Base-by-base conservation (phyloP, 2,329 filamentous ascomycete species). In the Penicillium corylophilum region DNA sequence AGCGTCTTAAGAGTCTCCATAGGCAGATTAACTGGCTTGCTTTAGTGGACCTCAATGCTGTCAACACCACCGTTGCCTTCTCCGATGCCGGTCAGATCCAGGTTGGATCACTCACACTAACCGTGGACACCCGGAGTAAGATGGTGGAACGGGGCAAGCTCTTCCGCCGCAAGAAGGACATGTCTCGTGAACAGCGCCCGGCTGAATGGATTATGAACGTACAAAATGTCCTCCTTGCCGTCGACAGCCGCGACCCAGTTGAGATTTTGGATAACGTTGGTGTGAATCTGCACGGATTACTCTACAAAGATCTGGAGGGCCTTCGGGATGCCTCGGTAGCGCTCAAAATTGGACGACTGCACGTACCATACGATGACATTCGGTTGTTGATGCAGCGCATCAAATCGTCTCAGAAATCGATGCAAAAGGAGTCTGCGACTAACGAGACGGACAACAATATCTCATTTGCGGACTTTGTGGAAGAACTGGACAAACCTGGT, bases 191-290 rank as follows among this genome's bases (percentile, higher is more conserved):
- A 44, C 85, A 88, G 62, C 80, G 83, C 42, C 91, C 94, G 35
- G 93, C 92, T 1, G 95, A 99, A 76, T 99, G 95, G 93, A 93
- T 95, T 57, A 81, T 95, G 63, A 88, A 88, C 7, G 73, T 93
- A 46, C 85, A 90, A 54, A 96, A 92, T 71, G 82, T 97, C 42
- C 78, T 97, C 6, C 95, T 99, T 64, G 95, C 90, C 0, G 85
- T 90, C 1, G 86, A 95, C 51, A 91, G 90, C 29, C 82, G 82
- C 48, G 91, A 97, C 51, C 87, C 91, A 1, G 85, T 90, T 50
- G 93, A 99, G 71, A 76, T 99, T 2, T 75, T 99, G 59, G 95
- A 99, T 70, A 88, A 91, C 65, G 85, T 89, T 53, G 88, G 89
- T 3, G 76, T 97, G 53, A 97, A 96, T 63, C 82, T 99, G 42